These are phyloP conservation scores for Kuraishia piskuri DNA, from an alignment of 805 yeast genomes.

Conservation along the genomic window DNA sequence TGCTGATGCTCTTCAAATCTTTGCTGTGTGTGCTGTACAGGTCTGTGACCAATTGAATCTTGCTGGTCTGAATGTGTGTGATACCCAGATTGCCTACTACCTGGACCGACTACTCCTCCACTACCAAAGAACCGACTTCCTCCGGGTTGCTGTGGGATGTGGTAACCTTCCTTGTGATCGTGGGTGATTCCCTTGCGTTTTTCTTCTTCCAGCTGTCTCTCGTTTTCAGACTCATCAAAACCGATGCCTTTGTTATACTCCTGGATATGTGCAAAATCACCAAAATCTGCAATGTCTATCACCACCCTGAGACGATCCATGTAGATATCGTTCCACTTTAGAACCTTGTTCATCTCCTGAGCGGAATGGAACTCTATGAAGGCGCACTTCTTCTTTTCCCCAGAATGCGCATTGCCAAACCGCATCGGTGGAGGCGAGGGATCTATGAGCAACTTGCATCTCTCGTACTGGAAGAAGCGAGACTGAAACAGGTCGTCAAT, in stretches of 20 bases:
- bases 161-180: conserved; percentile 2
- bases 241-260: conserved; percentile 17
- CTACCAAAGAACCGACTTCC: neutral
- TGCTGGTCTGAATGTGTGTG: neutral
- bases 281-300: conserved; percentile 27
- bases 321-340: conserved; percentile 53
- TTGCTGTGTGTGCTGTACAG: neutral
- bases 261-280: conserved; percentile 27
- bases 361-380: conserved; percentile 48
- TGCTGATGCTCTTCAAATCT: neutral
- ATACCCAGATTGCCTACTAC: neutral
- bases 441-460: conserved; percentile 45
- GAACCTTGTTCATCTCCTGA: conserved; percentile 46
- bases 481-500: conserved; percentile 55
- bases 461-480: conserved; percentile 47
- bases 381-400: conserved; percentile 44
- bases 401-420: conserved; percentile 33
- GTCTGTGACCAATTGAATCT: neutral
- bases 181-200: neutral
- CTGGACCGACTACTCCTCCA: neutral
- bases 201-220: conserved; percentile 9
- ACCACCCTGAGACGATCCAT: conserved; percentile 25
- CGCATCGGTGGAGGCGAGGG: conserved; percentile 20
- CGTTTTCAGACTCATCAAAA: conserved; percentile 18
- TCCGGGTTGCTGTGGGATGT: neutral